Evolutionary conservation across 2,329 filamentous ascomycete genomes (phyloP).

Genomic region (Orbilia brochopaga): DNA sequence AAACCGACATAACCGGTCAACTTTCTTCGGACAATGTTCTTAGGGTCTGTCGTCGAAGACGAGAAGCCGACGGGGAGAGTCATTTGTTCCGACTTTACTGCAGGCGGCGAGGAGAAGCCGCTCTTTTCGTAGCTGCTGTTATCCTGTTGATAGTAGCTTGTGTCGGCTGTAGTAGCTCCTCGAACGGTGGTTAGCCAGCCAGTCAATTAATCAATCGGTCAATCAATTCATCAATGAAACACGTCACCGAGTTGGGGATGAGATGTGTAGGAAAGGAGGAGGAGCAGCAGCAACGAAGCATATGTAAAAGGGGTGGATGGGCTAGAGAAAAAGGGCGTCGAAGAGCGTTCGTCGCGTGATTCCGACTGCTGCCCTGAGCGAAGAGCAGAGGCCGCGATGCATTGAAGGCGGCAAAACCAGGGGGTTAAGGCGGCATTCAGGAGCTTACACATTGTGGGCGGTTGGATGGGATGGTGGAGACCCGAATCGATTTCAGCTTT

Average conservation of each 20-base stretch:
- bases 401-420: conserved; percentile 23
- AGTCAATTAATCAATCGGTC: not conserved
- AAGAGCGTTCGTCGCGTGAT: conserved; percentile 27
- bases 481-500: conserved; percentile 33
- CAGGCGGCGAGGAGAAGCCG: conserved; percentile 41
- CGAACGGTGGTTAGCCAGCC: conserved; percentile 5
- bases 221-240: not conserved
- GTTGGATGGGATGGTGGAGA: conserved; percentile 17
- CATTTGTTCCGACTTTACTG: conserved; percentile 39
- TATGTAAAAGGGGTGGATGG: conserved; percentile 9
- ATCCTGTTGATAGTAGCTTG: conserved; percentile 46
- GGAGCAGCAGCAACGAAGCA: not conserved
- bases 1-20: conserved; percentile 98
- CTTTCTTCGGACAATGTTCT: conserved; percentile 97
- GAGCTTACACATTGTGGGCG: conserved; percentile 49
- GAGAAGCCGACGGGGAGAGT: conserved; percentile 41
- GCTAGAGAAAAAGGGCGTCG: not conserved
- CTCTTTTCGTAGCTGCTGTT: conserved; percentile 19
- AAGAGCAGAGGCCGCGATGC: conserved; percentile 28
- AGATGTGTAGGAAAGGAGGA: not conserved
- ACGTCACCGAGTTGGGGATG: conserved; percentile 23
- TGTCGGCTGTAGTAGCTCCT: conserved; percentile 46
- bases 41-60: conserved; percentile 68
- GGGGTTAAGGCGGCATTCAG: conserved; percentile 15
- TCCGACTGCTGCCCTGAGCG: conserved; percentile 15